Conservation (phyloP, 371 early-diverging fungal genomes). For the Mucor saturninus region DNA sequence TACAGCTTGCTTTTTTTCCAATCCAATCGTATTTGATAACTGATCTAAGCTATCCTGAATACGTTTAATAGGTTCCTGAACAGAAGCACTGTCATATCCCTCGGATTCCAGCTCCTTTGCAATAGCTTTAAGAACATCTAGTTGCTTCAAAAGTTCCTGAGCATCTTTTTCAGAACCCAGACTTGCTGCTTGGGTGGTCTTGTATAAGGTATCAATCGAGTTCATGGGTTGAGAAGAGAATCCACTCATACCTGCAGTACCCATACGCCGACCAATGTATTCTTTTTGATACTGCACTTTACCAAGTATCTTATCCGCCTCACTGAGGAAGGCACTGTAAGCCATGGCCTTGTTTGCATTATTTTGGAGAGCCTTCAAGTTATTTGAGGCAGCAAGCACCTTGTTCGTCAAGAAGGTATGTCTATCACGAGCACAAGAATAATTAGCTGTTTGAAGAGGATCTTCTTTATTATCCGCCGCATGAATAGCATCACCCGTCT, state of each 20-base stretch:
- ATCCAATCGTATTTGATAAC: slow-evolving; percentile 24
- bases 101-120: slow-evolving; percentile 31
- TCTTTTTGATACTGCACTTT: slow-evolving; percentile 37
- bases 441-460: slow-evolving; percentile 50
- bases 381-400: slow-evolving; percentile 20
- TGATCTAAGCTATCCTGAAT: slow-evolving; percentile 34
- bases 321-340: slow-evolving; percentile 32
- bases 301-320: slow-evolving; percentile 29
- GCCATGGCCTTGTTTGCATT: slow-evolving; percentile 42
- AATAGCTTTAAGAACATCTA: slow-evolving; percentile 26
- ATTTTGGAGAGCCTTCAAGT: slow-evolving; percentile 30
- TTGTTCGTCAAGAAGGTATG: slow-evolving; percentile 27
- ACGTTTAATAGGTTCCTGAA: slow-evolving; percentile 30
- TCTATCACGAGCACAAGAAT: slow-evolving; percentile 49
- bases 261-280: slow-evolving; percentile 33
- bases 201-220: slow-evolving; percentile 27
- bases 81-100: slow-evolving; percentile 30
- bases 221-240: slow-evolving; percentile 30
- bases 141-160: slow-evolving; percentile 20
- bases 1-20: slow-evolving; percentile 47
- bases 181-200: slow-evolving; percentile 19
- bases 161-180: slow-evolving; percentile 28
- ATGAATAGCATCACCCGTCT: slow-evolving; percentile 28
- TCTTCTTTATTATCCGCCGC: slow-evolving; percentile 34
- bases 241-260: slow-evolving; percentile 20